phyloP scores from a whole-genome alignment of 306 rosid genomes.

The Castanospermum australe region DNA sequence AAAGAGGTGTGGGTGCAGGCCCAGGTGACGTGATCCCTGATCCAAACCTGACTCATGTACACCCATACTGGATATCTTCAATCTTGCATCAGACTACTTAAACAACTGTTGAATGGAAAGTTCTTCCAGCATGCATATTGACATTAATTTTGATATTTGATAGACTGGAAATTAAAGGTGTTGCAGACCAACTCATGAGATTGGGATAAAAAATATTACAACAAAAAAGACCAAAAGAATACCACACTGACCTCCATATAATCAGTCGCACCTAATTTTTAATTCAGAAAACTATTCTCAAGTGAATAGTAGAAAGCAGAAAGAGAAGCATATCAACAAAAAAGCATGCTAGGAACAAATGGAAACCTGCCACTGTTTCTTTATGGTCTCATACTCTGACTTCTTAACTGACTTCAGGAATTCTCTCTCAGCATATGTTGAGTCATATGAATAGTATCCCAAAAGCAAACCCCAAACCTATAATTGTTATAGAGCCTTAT shows the following conservation, averaged over 20 bases:
- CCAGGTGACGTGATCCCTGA: neutral
- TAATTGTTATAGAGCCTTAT: constrained; percentile 22
- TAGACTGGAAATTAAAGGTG: constrained; percentile 1
- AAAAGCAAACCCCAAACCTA: constrained; percentile 92
- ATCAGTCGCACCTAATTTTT: neutral
- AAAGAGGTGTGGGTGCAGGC: neutral
- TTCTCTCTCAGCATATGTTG: constrained; percentile 96
- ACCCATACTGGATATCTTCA: constrained; percentile 5
- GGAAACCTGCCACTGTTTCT: constrained; percentile 97
- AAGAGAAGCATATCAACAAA: neutral
- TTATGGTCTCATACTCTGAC: constrained; percentile 79
- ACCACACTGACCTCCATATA: neutral
- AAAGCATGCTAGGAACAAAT: constrained; percentile 1
- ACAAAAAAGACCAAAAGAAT: no score
- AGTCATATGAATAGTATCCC: constrained; percentile 80
- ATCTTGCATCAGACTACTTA: constrained; percentile 17
- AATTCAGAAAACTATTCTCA: constrained; percentile 12
- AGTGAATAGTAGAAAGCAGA: neutral
- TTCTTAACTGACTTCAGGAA: constrained; percentile 62
- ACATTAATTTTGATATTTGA: neutral
- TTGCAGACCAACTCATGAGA: neutral
- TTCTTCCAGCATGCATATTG: neutral
- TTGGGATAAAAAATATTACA: neutral
- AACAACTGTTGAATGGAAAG: neutral
- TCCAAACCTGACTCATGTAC: neutral